Conservation (phyloP, 2,329 filamentous ascomycete species). For the Parascedosporium putredinis region DNA sequence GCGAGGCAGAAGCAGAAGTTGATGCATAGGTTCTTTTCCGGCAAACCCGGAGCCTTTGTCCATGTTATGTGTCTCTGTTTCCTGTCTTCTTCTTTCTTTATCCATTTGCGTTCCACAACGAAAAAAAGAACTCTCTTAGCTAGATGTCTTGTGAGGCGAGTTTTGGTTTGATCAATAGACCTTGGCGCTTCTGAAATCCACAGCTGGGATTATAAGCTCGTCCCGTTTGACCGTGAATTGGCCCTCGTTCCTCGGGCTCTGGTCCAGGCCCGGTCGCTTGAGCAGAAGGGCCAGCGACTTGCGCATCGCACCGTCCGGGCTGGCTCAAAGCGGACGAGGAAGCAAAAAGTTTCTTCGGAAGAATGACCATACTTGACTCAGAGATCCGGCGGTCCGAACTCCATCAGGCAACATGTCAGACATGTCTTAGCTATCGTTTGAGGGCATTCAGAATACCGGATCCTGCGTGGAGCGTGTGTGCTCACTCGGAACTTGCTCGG, state of each 20-base stretch:
- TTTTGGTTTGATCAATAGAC: neutral
- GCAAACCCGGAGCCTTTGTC: neutral
- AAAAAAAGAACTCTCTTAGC: no score
- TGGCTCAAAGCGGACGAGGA: no score
- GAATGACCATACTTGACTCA: neutral
- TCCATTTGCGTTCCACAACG: no score
- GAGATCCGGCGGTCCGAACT: neutral
- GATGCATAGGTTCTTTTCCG: neutral
- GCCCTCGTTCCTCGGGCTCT: no score
- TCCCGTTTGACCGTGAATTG: no score
- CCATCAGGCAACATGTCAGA: neutral
- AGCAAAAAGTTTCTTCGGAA: no score
- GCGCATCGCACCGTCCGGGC: neutral
- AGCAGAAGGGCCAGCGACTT: neutral
- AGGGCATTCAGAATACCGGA: constrained; percentile 1
- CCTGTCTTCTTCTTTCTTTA: neutral
- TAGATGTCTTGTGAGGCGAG: constrained; percentile 1
- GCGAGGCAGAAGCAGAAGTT: constrained; percentile 7
- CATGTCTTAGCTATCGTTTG: neutral
- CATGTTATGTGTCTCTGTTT: neutral
- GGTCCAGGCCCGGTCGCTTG: no score
- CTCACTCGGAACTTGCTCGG: no score
- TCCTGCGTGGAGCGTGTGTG: neutral
- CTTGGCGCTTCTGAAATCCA: neutral
- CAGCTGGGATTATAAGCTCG: no score